phyloP scores from a whole-genome alignment of 2,329 filamentous ascomycete species.

The Stagonosporopsis tanaceti region DNA sequence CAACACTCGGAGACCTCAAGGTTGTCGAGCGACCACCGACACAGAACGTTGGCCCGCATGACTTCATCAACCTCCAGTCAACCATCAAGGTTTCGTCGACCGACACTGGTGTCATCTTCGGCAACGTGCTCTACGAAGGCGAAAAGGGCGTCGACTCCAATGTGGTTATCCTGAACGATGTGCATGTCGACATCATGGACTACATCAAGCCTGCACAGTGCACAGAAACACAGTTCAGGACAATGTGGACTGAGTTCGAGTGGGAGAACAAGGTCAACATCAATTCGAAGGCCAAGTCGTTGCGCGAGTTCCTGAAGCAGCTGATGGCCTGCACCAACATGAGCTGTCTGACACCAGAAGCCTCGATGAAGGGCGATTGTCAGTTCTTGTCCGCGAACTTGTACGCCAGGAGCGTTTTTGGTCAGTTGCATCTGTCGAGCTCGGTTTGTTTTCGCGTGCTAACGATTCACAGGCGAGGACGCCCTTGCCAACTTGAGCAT shows the following conservation, averaged over 20 bases:
- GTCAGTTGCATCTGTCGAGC: constrained; percentile 67
- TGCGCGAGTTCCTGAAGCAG: constrained; percentile 91
- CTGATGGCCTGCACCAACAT: constrained; percentile 99
- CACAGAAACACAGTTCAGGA: constrained; percentile 97
- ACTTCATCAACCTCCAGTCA: constrained; percentile 97
- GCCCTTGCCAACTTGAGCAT: constrained; percentile 96
- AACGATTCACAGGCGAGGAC: constrained; percentile 79
- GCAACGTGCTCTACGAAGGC: constrained; percentile 99
- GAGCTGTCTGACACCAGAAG: constrained; percentile 96
- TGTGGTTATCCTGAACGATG: constrained; percentile 96
- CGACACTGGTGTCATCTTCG: constrained; percentile 97
- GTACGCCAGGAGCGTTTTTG: constrained; percentile 96
- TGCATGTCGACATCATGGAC: constrained; percentile 99
- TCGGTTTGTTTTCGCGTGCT: constrained; percentile 1
- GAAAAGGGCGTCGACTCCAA: constrained; percentile 68
- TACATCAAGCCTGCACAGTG: constrained; percentile 98
- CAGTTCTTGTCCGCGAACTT: constrained; percentile 97
- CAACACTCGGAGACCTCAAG: constrained; percentile 96
- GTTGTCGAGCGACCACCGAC: constrained; percentile 96
- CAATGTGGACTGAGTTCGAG: constrained; percentile 99
- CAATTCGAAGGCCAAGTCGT: constrained; percentile 91
- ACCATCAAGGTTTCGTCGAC: constrained; percentile 99
- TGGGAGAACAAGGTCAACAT: constrained; percentile 99
- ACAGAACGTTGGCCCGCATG: constrained; percentile 92
- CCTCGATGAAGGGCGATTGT: constrained; percentile 95